Conservation (phyloP, 2,329 filamentous ascomycete genomes). For the Colletotrichum scovillei region DNA sequence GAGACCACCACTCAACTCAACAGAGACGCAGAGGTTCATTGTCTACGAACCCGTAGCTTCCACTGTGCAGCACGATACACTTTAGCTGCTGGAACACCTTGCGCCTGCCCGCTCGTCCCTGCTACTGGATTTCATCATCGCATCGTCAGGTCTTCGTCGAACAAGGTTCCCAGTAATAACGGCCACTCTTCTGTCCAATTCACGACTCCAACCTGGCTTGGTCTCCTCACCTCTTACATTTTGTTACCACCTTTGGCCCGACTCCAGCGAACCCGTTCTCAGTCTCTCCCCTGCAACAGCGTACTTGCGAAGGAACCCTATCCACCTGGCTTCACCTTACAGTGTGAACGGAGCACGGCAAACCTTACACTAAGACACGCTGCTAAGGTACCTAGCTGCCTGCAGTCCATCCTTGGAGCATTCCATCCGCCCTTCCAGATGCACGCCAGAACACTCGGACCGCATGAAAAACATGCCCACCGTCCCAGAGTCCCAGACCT, state of each 20-base stretch:
- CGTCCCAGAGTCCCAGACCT: slow-evolving; percentile 4
- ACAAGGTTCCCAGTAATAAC: neutral
- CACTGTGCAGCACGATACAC: slow-evolving; percentile 6
- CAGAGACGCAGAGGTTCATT: neutral
- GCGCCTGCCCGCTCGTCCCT: slow-evolving; percentile 29
- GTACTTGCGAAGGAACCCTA: slow-evolving; percentile 19
- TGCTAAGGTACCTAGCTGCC: slow-evolving; percentile 4
- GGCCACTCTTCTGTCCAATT: neutral
- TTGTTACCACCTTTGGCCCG: slow-evolving; percentile 13
- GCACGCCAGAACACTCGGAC: slow-evolving; percentile 30
- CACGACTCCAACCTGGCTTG: neutral
- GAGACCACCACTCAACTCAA: neutral
- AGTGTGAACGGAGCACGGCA: neutral
- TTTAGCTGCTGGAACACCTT: slow-evolving; percentile 25
- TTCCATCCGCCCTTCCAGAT: slow-evolving; percentile 33
- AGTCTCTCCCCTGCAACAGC: slow-evolving; percentile 17
- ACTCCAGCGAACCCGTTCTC: slow-evolving; percentile 20
- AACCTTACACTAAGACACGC: neutral
- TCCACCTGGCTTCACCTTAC: slow-evolving; percentile 5
- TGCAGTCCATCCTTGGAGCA: slow-evolving; percentile 16
- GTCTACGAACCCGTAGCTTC: neutral
- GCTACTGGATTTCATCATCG: slow-evolving; percentile 16
- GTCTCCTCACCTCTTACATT: slow-evolving; percentile 10
- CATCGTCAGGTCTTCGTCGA: slow-evolving; percentile 2
- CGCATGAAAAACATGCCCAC: slow-evolving; percentile 13